Evolutionary conservation across 179 eudicot genomes (phyloP).

Genomic region (Beta lomatogona): DNA sequence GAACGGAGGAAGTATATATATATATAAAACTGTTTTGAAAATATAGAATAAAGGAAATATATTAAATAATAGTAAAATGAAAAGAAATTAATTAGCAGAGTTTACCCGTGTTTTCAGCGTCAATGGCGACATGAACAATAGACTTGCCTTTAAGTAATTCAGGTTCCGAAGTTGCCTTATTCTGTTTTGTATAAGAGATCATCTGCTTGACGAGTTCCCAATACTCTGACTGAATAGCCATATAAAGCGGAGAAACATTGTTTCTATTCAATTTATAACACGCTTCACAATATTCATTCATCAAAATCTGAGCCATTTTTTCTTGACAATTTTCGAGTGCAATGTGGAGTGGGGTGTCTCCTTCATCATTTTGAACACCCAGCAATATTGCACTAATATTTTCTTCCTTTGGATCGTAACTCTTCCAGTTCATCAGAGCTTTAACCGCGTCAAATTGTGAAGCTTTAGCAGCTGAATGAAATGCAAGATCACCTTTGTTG

Average conservation of each 20-base stretch:
- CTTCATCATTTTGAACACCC: not conserved
- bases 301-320: constrained; percentile 14
- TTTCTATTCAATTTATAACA: constrained; percentile 19
- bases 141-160: constrained; percentile 10
- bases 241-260: constrained; percentile 23
- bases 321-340: constrained; percentile 19
- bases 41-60: not conserved
- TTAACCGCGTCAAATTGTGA: not conserved
- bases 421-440: not conserved
- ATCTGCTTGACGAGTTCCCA: constrained; percentile 18
- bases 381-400: not conserved
- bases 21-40: too few relatives aligned
- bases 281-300: constrained; percentile 2
- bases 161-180: not conserved
- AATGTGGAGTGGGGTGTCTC: constrained; percentile 32
- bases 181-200: not conserved
- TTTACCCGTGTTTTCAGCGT: not conserved
- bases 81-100: not conserved
- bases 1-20: rapidly evolving
- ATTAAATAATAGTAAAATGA: not conserved
- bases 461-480: constrained; percentile 29
- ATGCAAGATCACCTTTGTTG: constrained; percentile 21
- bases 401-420: not conserved
- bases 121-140: constrained; percentile 15
- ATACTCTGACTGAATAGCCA: constrained; percentile 8